Evolutionary conservation across 495 filamentous ascomycete genomes (phyloP).

Genomic region (Penicillium crystallinum): DNA sequence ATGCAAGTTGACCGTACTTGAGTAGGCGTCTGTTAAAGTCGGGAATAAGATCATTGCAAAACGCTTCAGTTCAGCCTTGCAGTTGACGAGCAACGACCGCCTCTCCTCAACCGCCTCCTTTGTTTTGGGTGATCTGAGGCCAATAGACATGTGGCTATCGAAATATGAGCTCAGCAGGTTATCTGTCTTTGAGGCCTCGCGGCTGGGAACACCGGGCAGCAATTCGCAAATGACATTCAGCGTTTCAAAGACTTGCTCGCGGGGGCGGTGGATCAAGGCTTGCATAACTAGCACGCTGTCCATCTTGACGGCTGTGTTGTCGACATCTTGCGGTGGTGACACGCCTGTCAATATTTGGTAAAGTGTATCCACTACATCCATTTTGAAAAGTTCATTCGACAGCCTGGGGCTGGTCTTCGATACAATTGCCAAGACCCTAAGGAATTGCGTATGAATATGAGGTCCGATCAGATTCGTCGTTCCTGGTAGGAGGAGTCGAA

Average conservation of each 20-base stretch:
- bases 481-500: slow-evolving; percentile 87
- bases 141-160: slow-evolving; percentile 27
- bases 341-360: slow-evolving; percentile 98
- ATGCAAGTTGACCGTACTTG: slow-evolving; percentile 94
- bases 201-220: slow-evolving; percentile 53
- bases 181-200: slow-evolving; percentile 42
- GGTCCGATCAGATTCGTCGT: slow-evolving; percentile 93
- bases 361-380: slow-evolving; percentile 95
- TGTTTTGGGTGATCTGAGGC: slow-evolving; percentile 33
- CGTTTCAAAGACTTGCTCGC: slow-evolving; percentile 94
- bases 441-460: slow-evolving; percentile 94
- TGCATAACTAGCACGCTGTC: slow-evolving; percentile 99
- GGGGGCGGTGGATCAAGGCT: slow-evolving; percentile 91
- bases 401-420: slow-evolving; percentile 81
- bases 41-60: slow-evolving; percentile 96
- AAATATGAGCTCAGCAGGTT: slow-evolving; percentile 49
- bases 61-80: slow-evolving; percentile 78
- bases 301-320: slow-evolving; percentile 81
- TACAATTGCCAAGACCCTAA: slow-evolving; percentile 81
- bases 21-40: slow-evolving; percentile 94
- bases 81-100: slow-evolving; percentile 67
- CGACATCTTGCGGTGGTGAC: slow-evolving; percentile 75
- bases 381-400: slow-evolving; percentile 87
- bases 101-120: slow-evolving; percentile 74
- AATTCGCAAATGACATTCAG: slow-evolving; percentile 97